Conservation (phyloP, 768 basidiomycete species). For the Coprinellus micaceus region DNA sequence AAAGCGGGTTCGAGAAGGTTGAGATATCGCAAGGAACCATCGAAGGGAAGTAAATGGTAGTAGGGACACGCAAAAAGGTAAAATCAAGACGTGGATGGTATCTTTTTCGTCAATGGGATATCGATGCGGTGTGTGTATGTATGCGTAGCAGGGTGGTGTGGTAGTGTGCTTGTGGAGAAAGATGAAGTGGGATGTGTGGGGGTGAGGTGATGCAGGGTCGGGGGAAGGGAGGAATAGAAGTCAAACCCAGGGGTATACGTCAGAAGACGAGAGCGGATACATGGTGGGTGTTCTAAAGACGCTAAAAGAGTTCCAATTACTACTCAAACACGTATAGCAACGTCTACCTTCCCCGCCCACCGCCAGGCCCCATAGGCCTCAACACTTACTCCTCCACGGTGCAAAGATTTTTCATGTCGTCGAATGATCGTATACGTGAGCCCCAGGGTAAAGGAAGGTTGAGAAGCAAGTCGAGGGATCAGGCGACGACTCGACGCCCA, state of each 20-base stretch:
- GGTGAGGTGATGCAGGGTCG: not conserved
- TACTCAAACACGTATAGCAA: not conserved
- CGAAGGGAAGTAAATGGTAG: not conserved
- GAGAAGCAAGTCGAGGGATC: not conserved
- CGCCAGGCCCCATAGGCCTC: not conserved
- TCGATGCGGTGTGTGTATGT: not conserved
- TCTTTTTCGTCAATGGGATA: not conserved
- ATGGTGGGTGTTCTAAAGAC: not conserved
- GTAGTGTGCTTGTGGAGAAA: not conserved
- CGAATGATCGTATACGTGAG: not conserved
- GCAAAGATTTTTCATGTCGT: not conserved
- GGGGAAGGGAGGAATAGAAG: not conserved
- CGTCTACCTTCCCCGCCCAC: not conserved
- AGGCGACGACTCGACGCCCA: constrained; percentile 20
- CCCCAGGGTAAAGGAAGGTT: not conserved
- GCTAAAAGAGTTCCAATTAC: not conserved
- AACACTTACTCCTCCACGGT: not conserved
- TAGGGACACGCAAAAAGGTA: not conserved
- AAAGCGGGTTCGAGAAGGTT: not conserved
- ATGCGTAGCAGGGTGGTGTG: not conserved
- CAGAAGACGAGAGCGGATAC: not conserved
- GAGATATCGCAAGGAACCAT: not conserved
- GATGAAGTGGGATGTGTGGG: not conserved
- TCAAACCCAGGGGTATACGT: not conserved
- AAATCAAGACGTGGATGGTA: not conserved